These are phyloP conservation scores for Trichoderma erinaceum DNA, from an alignment of 495 filamentous ascomycete species.

Conservation along the genomic window DNA sequence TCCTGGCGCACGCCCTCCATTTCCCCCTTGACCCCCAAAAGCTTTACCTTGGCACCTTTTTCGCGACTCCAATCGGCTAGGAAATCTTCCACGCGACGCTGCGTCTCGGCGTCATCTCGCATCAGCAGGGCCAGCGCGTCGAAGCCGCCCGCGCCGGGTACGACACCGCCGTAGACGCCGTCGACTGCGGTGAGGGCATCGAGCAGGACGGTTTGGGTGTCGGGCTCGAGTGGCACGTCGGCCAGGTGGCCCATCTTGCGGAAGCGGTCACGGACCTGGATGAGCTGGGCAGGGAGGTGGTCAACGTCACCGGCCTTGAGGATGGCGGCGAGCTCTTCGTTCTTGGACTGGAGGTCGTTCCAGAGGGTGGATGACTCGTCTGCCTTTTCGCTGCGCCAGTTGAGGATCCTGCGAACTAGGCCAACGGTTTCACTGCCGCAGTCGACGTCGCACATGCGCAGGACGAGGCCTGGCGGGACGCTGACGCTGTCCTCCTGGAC, in stretches of 20 bases:
- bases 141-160: constrained; percentile 90
- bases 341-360: constrained; percentile 63
- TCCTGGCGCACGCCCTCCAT: constrained; percentile 77
- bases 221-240: constrained; percentile 85
- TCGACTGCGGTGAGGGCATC: constrained; percentile 64
- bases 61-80: constrained; percentile 60
- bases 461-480: constrained; percentile 65
- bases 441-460: constrained; percentile 93
- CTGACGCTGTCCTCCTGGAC: constrained; percentile 60
- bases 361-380: constrained; percentile 64
- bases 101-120: constrained; percentile 62
- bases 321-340: constrained; percentile 62
- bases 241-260: constrained; percentile 67
- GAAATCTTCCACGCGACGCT: constrained; percentile 55
- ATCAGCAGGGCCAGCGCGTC: constrained; percentile 84
- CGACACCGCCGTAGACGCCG: constrained; percentile 85
- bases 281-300: constrained; percentile 34
- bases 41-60: constrained; percentile 64
- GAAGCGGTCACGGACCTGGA: constrained; percentile 47
- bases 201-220: constrained; percentile 74
- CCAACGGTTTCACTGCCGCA: constrained; percentile 89
- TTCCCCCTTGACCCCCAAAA: constrained; percentile 79
- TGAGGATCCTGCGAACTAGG: constrained; percentile 87
- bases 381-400: constrained; percentile 66
- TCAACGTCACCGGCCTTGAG: constrained; percentile 43